Percentiles rank a stretch among this genome's conserved stretches.
Evolutionary conservation across 2,329 filamentous ascomycete species (phyloP).

Genomic region (Aureobasidium namibiae): DNA sequence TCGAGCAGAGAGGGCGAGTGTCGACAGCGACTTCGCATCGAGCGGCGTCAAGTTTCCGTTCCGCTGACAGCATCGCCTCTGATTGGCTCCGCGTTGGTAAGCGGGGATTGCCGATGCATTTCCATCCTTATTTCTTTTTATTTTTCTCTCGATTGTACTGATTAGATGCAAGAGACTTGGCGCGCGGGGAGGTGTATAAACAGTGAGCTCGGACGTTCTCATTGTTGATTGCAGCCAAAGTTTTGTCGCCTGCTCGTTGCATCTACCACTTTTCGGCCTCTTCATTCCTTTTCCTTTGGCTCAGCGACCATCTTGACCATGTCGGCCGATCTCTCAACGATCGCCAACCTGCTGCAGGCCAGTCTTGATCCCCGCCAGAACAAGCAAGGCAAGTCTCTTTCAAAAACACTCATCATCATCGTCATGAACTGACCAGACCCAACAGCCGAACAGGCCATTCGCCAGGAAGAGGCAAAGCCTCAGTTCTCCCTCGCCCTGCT

Average conservation of each 20-base stretch:
- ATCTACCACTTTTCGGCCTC: background rate
- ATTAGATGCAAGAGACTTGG: background rate
- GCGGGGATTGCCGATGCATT: background rate
- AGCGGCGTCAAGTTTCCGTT: background rate
- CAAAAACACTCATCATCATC: background rate
- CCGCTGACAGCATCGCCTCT: background rate
- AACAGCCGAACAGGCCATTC: slow-evolving; percentile 72
- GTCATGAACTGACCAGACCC: slow-evolving; percentile 1
- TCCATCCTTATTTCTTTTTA: background rate
- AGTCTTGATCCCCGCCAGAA: slow-evolving; percentile 82
- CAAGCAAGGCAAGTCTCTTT: slow-evolving; percentile 63
- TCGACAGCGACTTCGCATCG: background rate
- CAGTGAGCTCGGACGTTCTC: no score
- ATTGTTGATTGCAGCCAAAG: no score
- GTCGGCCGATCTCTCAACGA: slow-evolving; percentile 51
- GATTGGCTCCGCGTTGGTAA: background rate
- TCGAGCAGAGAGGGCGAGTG: slow-evolving; percentile 15
- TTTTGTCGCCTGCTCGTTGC: slow-evolving; percentile 1
- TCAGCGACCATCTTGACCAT: slow-evolving; percentile 31
- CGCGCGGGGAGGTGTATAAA: background rate
- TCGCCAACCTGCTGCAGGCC: slow-evolving; percentile 81
- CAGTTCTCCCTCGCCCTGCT: slow-evolving; percentile 81
- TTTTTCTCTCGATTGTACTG: no score
- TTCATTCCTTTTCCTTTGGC: background rate
- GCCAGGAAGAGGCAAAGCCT: slow-evolving; percentile 70